Evolutionary conservation across 2,329 filamentous ascomycete species (phyloP).

Genomic region (Pseudocercospora musae): DNA sequence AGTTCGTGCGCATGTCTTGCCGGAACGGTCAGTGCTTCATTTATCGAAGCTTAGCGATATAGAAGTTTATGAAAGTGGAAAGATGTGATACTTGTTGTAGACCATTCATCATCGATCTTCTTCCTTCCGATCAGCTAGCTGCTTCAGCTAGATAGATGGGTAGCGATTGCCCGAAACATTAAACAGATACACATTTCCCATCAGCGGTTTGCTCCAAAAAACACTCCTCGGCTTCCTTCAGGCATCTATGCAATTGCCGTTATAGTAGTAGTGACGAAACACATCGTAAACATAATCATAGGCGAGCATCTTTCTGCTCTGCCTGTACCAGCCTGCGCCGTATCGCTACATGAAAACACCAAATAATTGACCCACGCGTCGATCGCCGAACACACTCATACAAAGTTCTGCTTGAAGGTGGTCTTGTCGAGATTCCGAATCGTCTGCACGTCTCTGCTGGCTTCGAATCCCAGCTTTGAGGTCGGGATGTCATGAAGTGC

Average conservation of each 20-base stretch:
- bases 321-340: conserved; percentile 4
- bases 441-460: conserved; percentile 35
- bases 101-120: too few relatives aligned
- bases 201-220: background rate
- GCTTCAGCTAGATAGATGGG: background rate
- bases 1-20: background rate
- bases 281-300: background rate
- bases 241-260: background rate
- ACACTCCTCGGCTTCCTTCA: background rate
- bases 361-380: background rate
- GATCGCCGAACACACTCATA: background rate
- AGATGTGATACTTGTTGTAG: too few relatives aligned
- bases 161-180: background rate
- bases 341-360: conserved; percentile 10
- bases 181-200: background rate
- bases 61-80: background rate
- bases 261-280: background rate
- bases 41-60: background rate
- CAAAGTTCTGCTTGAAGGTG: conserved; percentile 33
- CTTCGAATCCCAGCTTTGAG: conserved; percentile 39
- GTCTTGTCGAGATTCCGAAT: conserved; percentile 38
- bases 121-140: background rate
- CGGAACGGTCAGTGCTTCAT: background rate
- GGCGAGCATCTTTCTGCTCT: background rate
- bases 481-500: conserved; percentile 37